phyloP scores from a whole-genome alignment of 2,329 filamentous ascomycete genomes.

The Lizonia empirigonia region DNA sequence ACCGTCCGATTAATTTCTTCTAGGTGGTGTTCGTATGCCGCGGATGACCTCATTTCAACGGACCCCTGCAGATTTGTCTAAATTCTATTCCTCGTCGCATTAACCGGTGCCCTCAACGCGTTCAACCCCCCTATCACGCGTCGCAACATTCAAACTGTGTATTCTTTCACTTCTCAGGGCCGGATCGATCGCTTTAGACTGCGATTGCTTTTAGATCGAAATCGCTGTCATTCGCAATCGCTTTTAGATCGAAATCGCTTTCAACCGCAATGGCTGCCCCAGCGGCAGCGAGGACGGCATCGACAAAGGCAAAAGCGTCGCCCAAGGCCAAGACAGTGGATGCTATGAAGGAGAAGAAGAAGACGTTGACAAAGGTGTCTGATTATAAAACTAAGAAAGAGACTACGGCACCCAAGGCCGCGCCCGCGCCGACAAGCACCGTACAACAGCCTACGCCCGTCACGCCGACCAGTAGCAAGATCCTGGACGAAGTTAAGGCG shows the following conservation, averaged over 20 bases:
- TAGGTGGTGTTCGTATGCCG: conserved; percentile 3
- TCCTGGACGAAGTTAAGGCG: conserved; percentile 36
- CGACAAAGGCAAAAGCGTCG: conserved; percentile 27
- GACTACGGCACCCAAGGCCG: conserved; percentile 19
- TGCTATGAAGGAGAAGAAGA: conserved; percentile 23
- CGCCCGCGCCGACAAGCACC: conserved; percentile 12
- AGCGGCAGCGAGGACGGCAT: conserved; percentile 29
- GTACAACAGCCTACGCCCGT: conserved; percentile 32
- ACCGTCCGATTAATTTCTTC: conserved; percentile 12
- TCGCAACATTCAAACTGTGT: conserved; percentile 7
- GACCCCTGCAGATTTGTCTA: conserved; percentile 17
- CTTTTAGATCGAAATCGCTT: not conserved
- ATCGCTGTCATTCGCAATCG: too few species aligned
- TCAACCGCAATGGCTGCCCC: conserved; percentile 7
- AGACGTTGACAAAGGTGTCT: conserved; percentile 14
- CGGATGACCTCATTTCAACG: conserved; percentile 12
- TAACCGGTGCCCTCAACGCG: conserved; percentile 24
- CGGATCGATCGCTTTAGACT: too few species aligned
- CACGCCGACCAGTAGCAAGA: conserved; percentile 36
- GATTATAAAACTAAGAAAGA: conserved; percentile 19
- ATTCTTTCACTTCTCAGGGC: not conserved
- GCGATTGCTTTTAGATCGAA: not conserved
- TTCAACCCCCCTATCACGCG: conserved; percentile 19
- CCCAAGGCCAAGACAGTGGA: conserved; percentile 21
- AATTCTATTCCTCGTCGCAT: conserved; percentile 19